Conservation (phyloP, 257 asterid genomes). For the Datura wrightii region DNA sequence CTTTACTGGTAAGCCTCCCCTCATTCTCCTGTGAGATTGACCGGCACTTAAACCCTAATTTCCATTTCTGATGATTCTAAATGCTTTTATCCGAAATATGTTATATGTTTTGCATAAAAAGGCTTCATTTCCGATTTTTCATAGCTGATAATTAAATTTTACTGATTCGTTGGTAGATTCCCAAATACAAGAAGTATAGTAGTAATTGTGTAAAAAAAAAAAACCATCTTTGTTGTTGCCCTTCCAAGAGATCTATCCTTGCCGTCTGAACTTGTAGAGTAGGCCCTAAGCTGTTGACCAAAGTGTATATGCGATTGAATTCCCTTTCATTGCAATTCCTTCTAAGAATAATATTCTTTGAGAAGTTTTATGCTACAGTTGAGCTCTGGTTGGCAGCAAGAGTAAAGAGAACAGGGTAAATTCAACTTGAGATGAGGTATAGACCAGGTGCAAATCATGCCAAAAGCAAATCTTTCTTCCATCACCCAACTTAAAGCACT, state of each 20-base stretch:
- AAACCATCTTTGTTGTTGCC: not conserved
- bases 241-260: not conserved
- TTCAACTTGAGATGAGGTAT: not conserved
- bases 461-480: not conserved
- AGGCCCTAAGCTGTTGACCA: not conserved
- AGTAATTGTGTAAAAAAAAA: not conserved
- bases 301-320: not conserved
- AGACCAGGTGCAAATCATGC: not conserved
- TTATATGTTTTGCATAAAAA: not conserved
- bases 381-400: not conserved
- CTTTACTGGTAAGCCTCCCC: not conserved
- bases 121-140: not conserved
- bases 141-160: not conserved
- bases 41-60: not conserved
- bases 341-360: not conserved
- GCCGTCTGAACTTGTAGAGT: not conserved
- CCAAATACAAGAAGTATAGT: not conserved
- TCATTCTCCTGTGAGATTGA: not conserved
- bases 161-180: not conserved
- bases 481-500: not conserved
- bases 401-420: not conserved
- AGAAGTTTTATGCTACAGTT: not conserved
- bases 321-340: not conserved
- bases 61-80: not conserved
- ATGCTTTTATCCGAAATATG: not conserved